Base-by-base conservation (phyloP, 2,329 filamentous ascomycete genomes). In the Cladophialophora bantiana region DNA sequence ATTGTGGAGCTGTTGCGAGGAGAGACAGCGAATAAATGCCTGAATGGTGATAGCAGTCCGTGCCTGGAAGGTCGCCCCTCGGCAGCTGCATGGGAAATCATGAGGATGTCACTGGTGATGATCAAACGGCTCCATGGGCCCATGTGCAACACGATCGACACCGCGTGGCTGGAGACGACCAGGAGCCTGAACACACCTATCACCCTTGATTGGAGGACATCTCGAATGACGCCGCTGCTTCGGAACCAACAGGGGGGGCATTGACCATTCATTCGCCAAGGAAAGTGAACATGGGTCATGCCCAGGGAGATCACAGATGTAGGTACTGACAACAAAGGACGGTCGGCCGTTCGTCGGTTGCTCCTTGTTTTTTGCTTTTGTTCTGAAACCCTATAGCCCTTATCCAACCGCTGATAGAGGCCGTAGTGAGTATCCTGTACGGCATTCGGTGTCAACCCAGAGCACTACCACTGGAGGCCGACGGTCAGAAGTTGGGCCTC, bases 141-240 rank as follows among this genome's bases (percentile, higher is more conserved):
- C 63, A 68, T 68, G 66, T 68, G 66, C 63, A 65, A 55, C 62
- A 60, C 63, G 66, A 68, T 68, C 66, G 66, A 68, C 66, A 62
- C 59, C 45, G 50, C 55, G 63, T 68, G 63, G 66, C 62, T 66
- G 63, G 59, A 32, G 34, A 35, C 54, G 26, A 48, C 65, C 60
- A 50, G 66, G 62, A 52, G 59, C 35, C 38, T 62, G 55, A 63
- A 31, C 31, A 61, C 15, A 48, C 59, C 62, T 48, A 56, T 50
- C 31, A 59, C 20, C 35, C 18, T 59, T 54, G 57, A 35, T 26
- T 40, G 35, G 53, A 26, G 50, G 32, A 53, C 45, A 10, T 38
- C 36, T 48, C 58, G 58, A 55, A 48, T 63, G 59, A 57, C 52
- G 56, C 59, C 48, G 59, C 50, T 60, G 63, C 54, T 61, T 64